phyloP scores from a whole-genome alignment of 2,329 filamentous ascomycete genomes.

The Verticillium alfalfae region DNA sequence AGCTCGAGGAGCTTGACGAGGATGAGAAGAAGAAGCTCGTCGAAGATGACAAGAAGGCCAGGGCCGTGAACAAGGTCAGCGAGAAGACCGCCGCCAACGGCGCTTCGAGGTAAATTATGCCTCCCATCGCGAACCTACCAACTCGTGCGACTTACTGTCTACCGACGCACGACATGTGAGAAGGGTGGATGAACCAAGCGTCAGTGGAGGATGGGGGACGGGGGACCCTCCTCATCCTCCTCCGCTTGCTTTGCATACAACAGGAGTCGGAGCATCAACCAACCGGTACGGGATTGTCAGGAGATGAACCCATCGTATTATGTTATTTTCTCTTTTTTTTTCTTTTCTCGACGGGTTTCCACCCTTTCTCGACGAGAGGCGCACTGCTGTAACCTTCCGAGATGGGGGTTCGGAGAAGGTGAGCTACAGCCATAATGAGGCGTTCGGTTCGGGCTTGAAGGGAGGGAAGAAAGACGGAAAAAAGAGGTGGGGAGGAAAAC shows the following conservation, averaged over 20 bases:
- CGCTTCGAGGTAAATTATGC: background rate
- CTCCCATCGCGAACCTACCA: too few relatives aligned
- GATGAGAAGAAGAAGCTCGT: constrained; percentile 14
- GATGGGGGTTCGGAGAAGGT: background rate
- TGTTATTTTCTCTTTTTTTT: too few relatives aligned
- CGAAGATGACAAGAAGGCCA: background rate
- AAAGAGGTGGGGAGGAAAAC: background rate
- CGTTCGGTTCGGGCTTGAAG: background rate
- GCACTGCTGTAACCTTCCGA: background rate
- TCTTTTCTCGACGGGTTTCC: background rate
- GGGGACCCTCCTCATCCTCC: background rate
- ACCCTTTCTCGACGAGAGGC: background rate
- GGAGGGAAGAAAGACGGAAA: background rate
- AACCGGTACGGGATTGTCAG: background rate
- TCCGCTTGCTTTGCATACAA: background rate
- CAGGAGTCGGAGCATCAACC: background rate
- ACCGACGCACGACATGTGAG: too few relatives aligned
- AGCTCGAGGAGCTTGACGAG: constrained; percentile 27
- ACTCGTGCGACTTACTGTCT: too few relatives aligned
- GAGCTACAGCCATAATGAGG: background rate
- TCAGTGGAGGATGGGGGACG: background rate
- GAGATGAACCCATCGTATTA: background rate
- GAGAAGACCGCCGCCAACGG: background rate
- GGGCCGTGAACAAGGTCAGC: background rate
- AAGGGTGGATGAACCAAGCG: too few relatives aligned